Evolutionary conservation across 202 grass and related monocot genomes (phyloP), one percentile per base, ranked within the genome.

Genomic region (Cymbopogon flexuosus): DNA sequence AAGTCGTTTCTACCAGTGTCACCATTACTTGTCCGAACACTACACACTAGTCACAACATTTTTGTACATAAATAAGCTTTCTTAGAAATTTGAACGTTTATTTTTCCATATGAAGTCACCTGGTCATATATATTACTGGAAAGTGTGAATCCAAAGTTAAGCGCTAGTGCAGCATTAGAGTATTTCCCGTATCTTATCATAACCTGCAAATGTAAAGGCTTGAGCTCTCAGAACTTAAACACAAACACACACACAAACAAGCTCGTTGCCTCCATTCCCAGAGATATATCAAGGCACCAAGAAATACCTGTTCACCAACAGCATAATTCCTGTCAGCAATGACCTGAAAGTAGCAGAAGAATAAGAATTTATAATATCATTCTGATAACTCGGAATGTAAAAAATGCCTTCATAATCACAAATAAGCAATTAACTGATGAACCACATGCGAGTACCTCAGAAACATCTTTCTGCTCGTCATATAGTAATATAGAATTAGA

Each of bases 91-190:
- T 33, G 15, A 52, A 40, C 3, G 35, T 36, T 75, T 23, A 8
- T 37, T 73, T 70, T 61, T 81, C 8, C 19, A 60, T 59, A 22
- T 65, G 13, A 68, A 19, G 69, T 80, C 80, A 97, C 94, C 94
- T 97, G 80, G 77, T 92, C 94, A 86, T 93, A 87, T 82, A 59
- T 62, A 72, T 97, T 97, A 52, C 84, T 56, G 15, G 87, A 70
- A 87, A 94, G 72, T 84, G 89, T 97, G 87, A 93, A 97, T 42
- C 94, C 94, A 68, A 94, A 97, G 80, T 92, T 85, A 80, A 92
- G 79, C 27, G 87, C 68, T 57, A 94, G 78, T 10, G 35, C 87
- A 68, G 87, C 85, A 89, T 97, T 97, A 19, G 91, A 90, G 69
- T 87, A 88, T 82, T 87, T 97, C n/a, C 91, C 89, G 12, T 93